Conservation (phyloP, 2,329 filamentous ascomycete species). For the Chaetomium strumarium region DNA sequence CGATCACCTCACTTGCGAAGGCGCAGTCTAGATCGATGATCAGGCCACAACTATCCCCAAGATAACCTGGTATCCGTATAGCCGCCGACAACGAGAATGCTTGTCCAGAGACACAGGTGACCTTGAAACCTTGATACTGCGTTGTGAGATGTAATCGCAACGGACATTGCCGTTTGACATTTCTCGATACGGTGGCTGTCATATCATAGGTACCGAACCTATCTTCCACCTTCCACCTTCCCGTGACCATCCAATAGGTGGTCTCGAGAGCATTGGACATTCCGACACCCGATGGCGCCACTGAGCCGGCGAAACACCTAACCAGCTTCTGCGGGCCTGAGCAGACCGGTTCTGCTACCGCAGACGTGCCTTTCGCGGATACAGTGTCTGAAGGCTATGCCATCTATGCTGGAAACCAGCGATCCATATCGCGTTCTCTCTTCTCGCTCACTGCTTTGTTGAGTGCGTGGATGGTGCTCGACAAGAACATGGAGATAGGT, state of each 20-base stretch:
- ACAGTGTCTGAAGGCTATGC: no score
- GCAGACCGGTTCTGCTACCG: no score
- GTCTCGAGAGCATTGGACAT: slow-evolving; percentile 2
- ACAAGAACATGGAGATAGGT: not conserved
- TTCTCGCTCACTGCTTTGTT: no score
- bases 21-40: not conserved
- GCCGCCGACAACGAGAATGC: not conserved
- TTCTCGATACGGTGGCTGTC: no score
- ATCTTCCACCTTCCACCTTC: no score
- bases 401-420: not conserved
- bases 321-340: not conserved
- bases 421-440: not conserved
- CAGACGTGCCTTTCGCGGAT: not conserved
- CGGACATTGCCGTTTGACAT: no score
- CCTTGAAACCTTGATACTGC: not conserved
- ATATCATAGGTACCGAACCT: no score
- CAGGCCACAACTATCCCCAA: no score
- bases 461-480: no score
- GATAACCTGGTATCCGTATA: not conserved
- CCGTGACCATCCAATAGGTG: no score
- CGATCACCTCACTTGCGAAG: not conserved
- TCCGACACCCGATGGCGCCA: slow-evolving; percentile 4
- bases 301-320: not conserved
- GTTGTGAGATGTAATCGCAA: no score
- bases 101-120: not conserved